Evolutionary conservation across 2,329 filamentous ascomycete species (phyloP).

Genomic region (Stemphylium beticola): DNA sequence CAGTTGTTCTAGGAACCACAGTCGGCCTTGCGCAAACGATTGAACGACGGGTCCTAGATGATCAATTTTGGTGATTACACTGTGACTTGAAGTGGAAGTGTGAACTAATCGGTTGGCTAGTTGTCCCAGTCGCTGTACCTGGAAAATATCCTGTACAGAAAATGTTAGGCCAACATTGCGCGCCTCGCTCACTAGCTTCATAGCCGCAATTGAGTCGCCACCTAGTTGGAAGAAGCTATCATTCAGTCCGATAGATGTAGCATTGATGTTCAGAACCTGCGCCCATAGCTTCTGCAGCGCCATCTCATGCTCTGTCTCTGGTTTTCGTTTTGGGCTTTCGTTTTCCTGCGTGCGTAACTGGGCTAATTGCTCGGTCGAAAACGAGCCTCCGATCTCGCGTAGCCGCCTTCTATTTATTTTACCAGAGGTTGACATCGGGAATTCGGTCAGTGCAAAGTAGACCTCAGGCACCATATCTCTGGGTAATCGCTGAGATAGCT

Average conservation of each 20-base stretch:
- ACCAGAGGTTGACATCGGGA: conserved; percentile 52
- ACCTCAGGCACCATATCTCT: conserved; percentile 2
- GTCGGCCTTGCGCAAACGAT: background rate
- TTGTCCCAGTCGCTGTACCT: too few relatives aligned
- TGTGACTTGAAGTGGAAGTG: too few relatives aligned
- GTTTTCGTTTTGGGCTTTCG: background rate
- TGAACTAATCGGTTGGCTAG: too few relatives aligned
- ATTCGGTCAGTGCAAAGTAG: background rate
- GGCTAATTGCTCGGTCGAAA: conserved; percentile 6
- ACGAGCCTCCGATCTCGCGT: background rate
- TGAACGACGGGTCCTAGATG: background rate
- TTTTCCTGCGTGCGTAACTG: background rate
- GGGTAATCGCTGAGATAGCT: background rate
- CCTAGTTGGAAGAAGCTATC: conserved; percentile 30
- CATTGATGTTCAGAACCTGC: conserved; percentile 3
- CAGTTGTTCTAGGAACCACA: conserved; percentile 1
- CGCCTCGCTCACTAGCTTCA: conserved; percentile 27
- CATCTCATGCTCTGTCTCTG: conserved; percentile 3
- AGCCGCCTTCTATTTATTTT: conserved; percentile 45
- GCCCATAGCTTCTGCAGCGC: conserved; percentile 10
- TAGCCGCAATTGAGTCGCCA: conserved; percentile 36
- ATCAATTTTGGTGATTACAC: background rate
- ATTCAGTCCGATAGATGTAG: conserved; percentile 8
- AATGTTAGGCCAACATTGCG: too few relatives aligned
- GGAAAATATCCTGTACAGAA: too few relatives aligned